Evolutionary conservation across 306 rosid species (phyloP).

Genomic region (Coriaria nepalensis): DNA sequence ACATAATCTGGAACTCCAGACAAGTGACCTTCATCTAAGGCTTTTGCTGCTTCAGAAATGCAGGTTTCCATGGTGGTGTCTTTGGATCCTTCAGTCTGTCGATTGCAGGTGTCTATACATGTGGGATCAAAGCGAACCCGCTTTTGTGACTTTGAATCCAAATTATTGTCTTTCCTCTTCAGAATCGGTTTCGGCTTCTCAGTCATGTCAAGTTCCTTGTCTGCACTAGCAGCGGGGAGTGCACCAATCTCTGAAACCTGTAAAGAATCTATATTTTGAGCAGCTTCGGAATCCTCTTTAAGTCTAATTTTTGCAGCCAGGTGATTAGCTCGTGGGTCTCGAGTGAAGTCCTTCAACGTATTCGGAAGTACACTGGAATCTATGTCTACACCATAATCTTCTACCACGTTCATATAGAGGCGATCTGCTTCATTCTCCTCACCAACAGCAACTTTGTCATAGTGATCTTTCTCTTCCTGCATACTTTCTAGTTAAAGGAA

Average conservation of each 20-base stretch:
- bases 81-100: conserved; percentile 19
- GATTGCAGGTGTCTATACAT: conserved; percentile 22
- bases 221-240: conserved; percentile 1
- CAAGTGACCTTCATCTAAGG: conserved; percentile 20
- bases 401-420: conserved; percentile 47
- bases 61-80: conserved; percentile 22
- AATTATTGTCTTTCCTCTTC: conserved; percentile 50
- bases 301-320: conserved; percentile 63
- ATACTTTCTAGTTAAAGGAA: conserved; percentile 1
- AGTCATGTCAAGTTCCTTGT: conserved; percentile 9
- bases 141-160: conserved; percentile 37
- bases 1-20: conserved; percentile 76
- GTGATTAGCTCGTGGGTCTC: conserved; percentile 86
- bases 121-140: conserved; percentile 76
- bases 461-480: conserved; percentile 88
- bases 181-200: conserved; percentile 66
- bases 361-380: conserved; percentile 41
- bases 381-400: conserved; percentile 53
- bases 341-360: conserved; percentile 27
- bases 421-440: conserved; percentile 45
- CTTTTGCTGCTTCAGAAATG: conserved; percentile 17
- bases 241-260: conserved; percentile 35
- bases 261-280: conserved; percentile 35
- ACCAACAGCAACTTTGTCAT: conserved; percentile 78
- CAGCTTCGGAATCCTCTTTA: conserved; percentile 52